These are phyloP conservation scores for Gonium pectorale DNA, from an alignment of 139 green algal genomes.

Conservation along the genomic window DNA sequence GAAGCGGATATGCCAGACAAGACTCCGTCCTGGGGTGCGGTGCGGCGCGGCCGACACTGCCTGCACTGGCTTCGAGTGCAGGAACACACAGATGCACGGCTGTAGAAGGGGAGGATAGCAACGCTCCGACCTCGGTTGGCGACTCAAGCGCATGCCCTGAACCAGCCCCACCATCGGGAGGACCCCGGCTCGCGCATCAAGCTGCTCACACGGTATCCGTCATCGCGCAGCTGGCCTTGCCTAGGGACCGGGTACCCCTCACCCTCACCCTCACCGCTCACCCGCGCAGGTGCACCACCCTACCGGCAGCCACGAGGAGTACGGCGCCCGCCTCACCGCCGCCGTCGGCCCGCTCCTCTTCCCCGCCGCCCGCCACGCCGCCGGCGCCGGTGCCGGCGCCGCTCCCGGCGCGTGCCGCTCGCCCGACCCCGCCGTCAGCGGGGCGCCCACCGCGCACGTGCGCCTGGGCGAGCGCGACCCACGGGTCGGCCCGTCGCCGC, in stretches of 20 bases:
- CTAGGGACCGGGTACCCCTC: too few relatives aligned
- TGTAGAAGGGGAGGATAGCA: too few relatives aligned
- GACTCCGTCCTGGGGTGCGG: too few relatives aligned
- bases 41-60: neutral
- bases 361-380: neutral
- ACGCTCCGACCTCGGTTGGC: too few relatives aligned
- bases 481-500: neutral
- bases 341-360: neutral
- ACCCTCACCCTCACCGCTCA: too few relatives aligned
- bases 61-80: neutral
- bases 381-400: neutral
- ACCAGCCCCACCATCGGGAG: too few relatives aligned
- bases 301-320: neutral
- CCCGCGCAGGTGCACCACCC: conserved; percentile 12
- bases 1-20: too few relatives aligned
- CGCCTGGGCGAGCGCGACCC: neutral
- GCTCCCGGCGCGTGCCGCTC: neutral
- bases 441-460: neutral
- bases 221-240: too few relatives aligned
- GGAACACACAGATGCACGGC: too few relatives aligned
- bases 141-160: too few relatives aligned
- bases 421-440: neutral
- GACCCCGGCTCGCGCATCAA: too few relatives aligned
- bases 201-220: too few relatives aligned
- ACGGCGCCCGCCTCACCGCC: neutral